These are phyloP conservation scores for Lycium barbarum DNA, from an alignment of 257 asterid genomes.

Conservation along the genomic window DNA sequence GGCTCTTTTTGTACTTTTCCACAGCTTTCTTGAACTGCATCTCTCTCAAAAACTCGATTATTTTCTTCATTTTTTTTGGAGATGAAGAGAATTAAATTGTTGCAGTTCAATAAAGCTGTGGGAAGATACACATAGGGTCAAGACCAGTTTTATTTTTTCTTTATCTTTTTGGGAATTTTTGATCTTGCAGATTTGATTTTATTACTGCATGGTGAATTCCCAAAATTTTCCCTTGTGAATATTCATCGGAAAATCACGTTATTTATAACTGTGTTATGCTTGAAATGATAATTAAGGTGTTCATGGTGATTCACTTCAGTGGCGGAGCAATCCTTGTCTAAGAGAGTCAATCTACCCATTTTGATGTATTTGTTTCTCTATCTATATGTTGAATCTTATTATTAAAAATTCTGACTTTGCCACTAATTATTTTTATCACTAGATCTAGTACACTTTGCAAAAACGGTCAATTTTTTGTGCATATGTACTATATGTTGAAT, in stretches of 20 bases:
- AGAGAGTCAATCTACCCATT: background rate
- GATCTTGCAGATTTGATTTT: background rate
- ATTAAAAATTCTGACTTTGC: background rate
- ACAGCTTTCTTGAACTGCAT: slow-evolving; percentile 99
- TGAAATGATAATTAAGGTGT: no score
- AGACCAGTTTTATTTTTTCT: background rate
- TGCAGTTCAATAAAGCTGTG: slow-evolving; percentile 94
- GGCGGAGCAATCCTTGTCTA: background rate
- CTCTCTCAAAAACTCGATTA: slow-evolving; percentile 22
- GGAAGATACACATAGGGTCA: slow-evolving; percentile 65
- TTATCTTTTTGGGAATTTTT: no score
- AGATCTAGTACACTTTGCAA: no score
- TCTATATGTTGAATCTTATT: background rate
- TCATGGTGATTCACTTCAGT: background rate
- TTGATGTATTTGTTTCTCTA: background rate
- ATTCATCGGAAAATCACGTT: no score
- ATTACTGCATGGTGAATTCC: background rate
- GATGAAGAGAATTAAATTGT: background rate
- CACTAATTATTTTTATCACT: no score
- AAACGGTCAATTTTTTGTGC: no score
- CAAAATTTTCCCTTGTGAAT: no score
- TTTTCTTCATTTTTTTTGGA: background rate
- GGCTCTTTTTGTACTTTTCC: slow-evolving; percentile 80
- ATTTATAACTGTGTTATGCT: no score
- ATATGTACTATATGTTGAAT: no score